Base-by-base conservation (phyloP, 257 asterid species). In the Primulina huaijiensis region DNA sequence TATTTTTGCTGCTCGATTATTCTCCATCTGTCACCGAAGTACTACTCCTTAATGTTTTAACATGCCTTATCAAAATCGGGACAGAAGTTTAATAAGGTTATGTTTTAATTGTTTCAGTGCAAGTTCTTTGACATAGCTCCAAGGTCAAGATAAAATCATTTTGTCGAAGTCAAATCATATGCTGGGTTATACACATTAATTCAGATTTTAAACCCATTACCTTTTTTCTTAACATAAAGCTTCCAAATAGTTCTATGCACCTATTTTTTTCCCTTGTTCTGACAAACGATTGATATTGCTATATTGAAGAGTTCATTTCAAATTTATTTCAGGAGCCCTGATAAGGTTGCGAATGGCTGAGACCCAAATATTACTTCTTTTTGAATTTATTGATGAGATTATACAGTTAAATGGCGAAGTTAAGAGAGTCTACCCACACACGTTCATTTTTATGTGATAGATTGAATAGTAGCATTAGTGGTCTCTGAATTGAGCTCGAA, bases 11-110 rank as follows among this genome's bases (percentile, higher is more conserved):
- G 57, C 74, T 55, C 50, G 62, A 40, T 17, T 58, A 75, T 57
- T 57, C 67, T 37, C 33, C 30, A 27, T 65, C 50, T 63, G 71
- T 68, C 75, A 67, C 65, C 55, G 71, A 58, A 25, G 31, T 67
- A 8, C 43, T 50, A 68, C n/a, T 58, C 59, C 6, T 35, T 46
- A 60, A 31, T 3, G 16, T 59, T 31, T 38, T 67, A 25, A 64
- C 40, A 55, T 75, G 29, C 38, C 79, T 23, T 57, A 43, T 68
- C 64, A 60, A 62, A 65, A 63, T 12, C 64, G 34, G 61, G 23
- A 40, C 55, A 27, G 23, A 60, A 35, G 58, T 33, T 37, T 2
- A 31, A 31, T 31, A 65, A 38, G 68, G 74, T 23, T 30, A 37
- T 37, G 60, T 58, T 33, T 60, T 38, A 38, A 8, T 60, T 9